Evolutionary conservation across 805 yeast species (phyloP).

Genomic region (Candida montana): DNA sequence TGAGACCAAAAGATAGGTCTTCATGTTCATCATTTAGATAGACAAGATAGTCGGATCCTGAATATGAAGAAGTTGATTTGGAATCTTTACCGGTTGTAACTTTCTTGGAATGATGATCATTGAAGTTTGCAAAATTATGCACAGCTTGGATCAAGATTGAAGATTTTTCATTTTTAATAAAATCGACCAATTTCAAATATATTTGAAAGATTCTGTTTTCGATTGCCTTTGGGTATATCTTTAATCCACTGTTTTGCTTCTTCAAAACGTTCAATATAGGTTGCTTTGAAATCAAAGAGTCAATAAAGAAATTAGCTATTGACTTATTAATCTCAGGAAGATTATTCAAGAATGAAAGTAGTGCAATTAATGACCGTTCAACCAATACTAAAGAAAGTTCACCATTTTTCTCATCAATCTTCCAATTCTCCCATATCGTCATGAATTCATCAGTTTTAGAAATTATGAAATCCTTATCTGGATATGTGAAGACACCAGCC

Average conservation of each 20-base stretch:
- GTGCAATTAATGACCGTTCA: slow-evolving; percentile 52
- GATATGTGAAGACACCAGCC: slow-evolving; percentile 56
- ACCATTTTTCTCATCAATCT: slow-evolving; percentile 36
- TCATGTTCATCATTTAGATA: slow-evolving; percentile 25
- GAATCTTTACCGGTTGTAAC: background rate
- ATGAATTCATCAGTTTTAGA: slow-evolving; percentile 56
- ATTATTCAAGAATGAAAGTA: slow-evolving; percentile 43
- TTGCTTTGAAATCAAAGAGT: slow-evolving; percentile 19
- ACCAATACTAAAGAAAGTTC: slow-evolving; percentile 45
- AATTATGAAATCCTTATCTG: slow-evolving; percentile 46
- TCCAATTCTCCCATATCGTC: slow-evolving; percentile 56
- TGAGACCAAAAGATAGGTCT: slow-evolving; percentile 47
- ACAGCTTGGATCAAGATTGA: slow-evolving; percentile 32
- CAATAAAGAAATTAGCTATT: slow-evolving; percentile 44
- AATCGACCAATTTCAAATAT: slow-evolving; percentile 30
- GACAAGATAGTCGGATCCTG: slow-evolving; percentile 11
- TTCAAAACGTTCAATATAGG: slow-evolving; percentile 11
- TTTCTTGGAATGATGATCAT: slow-evolving; percentile 13
- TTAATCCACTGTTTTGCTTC: slow-evolving; percentile 2
- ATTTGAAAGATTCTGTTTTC: slow-evolving; percentile 43
- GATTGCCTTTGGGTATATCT: slow-evolving; percentile 24
- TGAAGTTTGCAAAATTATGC: slow-evolving; percentile 38
- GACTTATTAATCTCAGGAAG: slow-evolving; percentile 36
- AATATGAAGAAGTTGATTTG: background rate
- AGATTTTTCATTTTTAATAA: slow-evolving; percentile 20